Evolutionary conservation across 2,329 filamentous ascomycete genomes (phyloP), one percentile per base, ranked within the genome.

Genomic region (Aspergillus latus): DNA sequence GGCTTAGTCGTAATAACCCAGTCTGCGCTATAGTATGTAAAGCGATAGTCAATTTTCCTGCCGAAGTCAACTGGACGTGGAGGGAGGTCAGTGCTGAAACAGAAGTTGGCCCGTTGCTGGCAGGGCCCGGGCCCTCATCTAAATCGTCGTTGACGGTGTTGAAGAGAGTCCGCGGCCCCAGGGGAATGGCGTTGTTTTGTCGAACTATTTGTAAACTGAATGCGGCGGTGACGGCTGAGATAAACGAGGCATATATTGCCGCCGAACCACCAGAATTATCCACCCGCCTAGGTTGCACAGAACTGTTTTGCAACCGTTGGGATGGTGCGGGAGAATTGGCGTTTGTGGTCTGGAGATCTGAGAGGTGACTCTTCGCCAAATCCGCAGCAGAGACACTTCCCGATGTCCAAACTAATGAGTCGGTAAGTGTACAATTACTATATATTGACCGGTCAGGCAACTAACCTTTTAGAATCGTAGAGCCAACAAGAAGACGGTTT

Each of bases 91-190:
- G 51, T 54, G 68, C 67, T 52, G 72, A 62, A 15, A 60, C 53
- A 10, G 67, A 66, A 52, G 64, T 51, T 2, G 59, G 54, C 32
- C 64, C 65, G 28, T 68, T 62, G 44, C 68, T 68, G 45, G 64
- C 56, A 46, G 71, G 60, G 8, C 61, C 58, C 9, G 65, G 64
- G 32, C 57, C 65, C 52, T 69, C 70, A 52, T 72, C 69, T 15
- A 64, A 66, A 48, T 68, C 60, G n/a, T 53, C 64, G 34, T 72
- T 67, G 29, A 74, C 59, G 4, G 64, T 62, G 10, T 71, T 74
- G 49, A 74, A 75, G 11, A 76, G 63, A 13, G 73, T 74, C 30
- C 74, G 71, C 49, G 72, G 71, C 6, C 74, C 74, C 8, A 77
- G 67, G 1, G 74, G 74, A 34, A 76, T 68, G 34, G 72, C 74